phyloP scores from a whole-genome alignment of 108 stramenopile species.

The Cyclotella choctawhatcheeana region DNA sequence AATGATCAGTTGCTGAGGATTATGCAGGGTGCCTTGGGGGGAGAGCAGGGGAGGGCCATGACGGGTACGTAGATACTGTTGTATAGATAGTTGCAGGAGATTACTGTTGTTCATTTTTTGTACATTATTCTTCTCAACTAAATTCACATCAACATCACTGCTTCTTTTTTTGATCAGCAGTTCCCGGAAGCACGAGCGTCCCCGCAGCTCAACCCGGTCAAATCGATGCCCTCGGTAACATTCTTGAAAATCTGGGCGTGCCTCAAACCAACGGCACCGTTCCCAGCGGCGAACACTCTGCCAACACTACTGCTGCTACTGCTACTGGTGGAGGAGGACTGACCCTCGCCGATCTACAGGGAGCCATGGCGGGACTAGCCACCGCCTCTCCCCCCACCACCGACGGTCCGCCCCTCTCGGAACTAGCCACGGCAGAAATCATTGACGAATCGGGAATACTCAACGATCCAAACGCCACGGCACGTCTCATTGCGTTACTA shows the following conservation, averaged over 20 bases:
- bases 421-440: constrained; percentile 66
- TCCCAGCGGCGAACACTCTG: constrained; percentile 44
- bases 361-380: constrained; percentile 78
- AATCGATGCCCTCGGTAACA: constrained; percentile 82
- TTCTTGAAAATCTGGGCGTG: constrained; percentile 86
- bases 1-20: constrained; percentile 34
- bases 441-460: constrained; percentile 53
- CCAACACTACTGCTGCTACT: constrained; percentile 12
- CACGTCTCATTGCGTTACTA: constrained; percentile 67
- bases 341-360: constrained; percentile 78
- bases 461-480: constrained; percentile 53
- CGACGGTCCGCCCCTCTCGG: constrained; percentile 62
- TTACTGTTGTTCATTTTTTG: not conserved
- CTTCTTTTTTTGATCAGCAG: too few species aligned
- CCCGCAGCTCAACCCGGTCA: constrained; percentile 60
- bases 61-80: not conserved
- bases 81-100: not conserved
- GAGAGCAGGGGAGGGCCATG: constrained; percentile 28
- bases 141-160: not conserved
- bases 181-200: constrained; percentile 42
- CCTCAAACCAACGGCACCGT: constrained; percentile 48
- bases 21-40: constrained; percentile 45
- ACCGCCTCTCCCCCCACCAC: constrained; percentile 43
- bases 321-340: constrained; percentile 45
- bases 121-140: not conserved